Base-by-base conservation (phyloP, 139 green algal species). In the Chara braunii region DNA sequence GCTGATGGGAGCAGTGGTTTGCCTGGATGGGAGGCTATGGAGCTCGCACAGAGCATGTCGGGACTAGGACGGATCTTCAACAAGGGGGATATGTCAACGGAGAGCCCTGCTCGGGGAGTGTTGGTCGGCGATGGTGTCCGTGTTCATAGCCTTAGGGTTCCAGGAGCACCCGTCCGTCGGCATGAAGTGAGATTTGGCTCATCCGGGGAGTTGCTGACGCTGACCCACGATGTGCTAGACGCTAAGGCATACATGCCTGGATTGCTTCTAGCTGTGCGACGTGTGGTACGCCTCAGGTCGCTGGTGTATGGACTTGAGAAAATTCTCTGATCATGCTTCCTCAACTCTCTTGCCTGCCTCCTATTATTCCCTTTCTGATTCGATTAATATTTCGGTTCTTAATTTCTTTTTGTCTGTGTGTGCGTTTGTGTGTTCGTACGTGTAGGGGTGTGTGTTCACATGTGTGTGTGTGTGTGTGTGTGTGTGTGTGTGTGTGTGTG, bases 221-320 rank as follows among this genome's bases (percentile, higher is more conserved):
- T 70, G 31, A n/a, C 22, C 22, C 60, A 68, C 50, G 48, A 68
- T 26, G 14, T 70, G 9, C 8, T 24, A 9, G 11, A 68, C 35
- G 60, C 35, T 28, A 22, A 37, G 7, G 60, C 48, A 23, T 48
- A 55, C 60, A 70, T 70, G 60, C 48, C 60, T 7, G 60, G 60
- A 22, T 51, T 70, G 11, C 60, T 70, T 6, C 60, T 70, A 4
- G 60, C 60, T 28, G 64, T 70, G 36, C 60, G 60, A 28, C 24
- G 28, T 52, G 60, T 60, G 5, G 60, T 23, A 6, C 29, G 60
- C 8, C 32, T 70, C 5, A 68, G 50, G 60, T 44, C 60, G 5
- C 29, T 70, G 60, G 60, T 70, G 50, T 68, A 34, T 29, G 60
- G 60, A n/a, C 60, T 70, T 4, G 60, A 70, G 31, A 70, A 70